A percentile compares a stretch with the other conserved stretches of the same genome.
phyloP scores from a whole-genome alignment of 2,329 filamentous ascomycete species.

The Cladosporium sp. region DNA sequence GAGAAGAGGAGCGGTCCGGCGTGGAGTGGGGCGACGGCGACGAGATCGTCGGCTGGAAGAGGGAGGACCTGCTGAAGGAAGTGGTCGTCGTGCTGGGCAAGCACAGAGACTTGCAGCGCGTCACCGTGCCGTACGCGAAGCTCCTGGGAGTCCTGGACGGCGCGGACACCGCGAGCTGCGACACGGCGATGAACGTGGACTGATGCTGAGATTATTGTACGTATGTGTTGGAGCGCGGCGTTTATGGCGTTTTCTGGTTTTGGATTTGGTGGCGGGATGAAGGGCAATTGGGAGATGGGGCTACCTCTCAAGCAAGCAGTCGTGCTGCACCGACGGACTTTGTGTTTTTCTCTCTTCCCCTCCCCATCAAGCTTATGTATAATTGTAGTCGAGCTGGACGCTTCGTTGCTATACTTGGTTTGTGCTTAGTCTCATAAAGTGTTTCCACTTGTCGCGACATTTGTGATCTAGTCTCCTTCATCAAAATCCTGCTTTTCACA shows the following conservation, averaged over 20 bases:
- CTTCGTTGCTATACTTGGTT: background rate
- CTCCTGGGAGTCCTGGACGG: conserved; percentile 63
- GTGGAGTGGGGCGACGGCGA: conserved; percentile 66
- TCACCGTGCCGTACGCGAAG: conserved; percentile 92
- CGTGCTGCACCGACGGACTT: background rate
- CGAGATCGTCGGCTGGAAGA: conserved; percentile 85
- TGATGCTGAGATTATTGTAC: background rate
- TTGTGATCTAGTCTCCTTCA: background rate
- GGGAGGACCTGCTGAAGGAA: conserved; percentile 82
- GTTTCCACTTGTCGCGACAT: background rate
- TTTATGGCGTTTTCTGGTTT: background rate
- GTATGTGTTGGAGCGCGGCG: conserved; percentile 15
- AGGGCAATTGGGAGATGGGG: background rate
- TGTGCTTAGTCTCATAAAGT: background rate
- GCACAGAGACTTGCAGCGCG: conserved; percentile 88
- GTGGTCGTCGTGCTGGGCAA: conserved; percentile 96
- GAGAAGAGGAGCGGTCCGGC: conserved; percentile 50
- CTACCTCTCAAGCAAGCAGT: background rate
- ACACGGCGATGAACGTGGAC: conserved; percentile 13
- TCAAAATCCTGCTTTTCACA: background rate
- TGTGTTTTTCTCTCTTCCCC: no score
- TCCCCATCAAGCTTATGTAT: background rate
- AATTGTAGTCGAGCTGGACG: background rate
- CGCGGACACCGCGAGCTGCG: background rate
- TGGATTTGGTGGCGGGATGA: background rate